Percentiles rank a stretch among this genome's conserved stretches.
These are phyloP conservation scores for Termitomyces sp. DNA, from an alignment of 768 basidiomycete genomes.

Conservation along the genomic window DNA sequence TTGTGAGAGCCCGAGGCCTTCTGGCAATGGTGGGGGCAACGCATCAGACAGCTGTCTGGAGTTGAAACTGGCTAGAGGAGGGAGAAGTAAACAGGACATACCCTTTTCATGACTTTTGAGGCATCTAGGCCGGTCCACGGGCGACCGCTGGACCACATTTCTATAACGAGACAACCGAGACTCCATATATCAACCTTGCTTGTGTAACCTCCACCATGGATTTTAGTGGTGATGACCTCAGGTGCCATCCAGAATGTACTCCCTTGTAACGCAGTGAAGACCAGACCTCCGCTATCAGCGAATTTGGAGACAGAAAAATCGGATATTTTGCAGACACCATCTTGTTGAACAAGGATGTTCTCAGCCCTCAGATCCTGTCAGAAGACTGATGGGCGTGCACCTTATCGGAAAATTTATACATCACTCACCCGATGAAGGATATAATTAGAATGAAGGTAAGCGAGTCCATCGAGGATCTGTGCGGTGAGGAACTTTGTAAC, in stretches of 20 bases:
- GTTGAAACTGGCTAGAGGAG: background rate
- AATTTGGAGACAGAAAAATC: constrained; percentile 96
- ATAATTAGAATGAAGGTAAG: constrained; percentile 85
- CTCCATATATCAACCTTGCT: constrained; percentile 98
- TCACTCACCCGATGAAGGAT: constrained; percentile 81
- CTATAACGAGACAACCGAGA: constrained; percentile 91
- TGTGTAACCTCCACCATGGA: constrained; percentile 71
- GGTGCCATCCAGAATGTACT: constrained; percentile 99
- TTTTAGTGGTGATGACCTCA: constrained; percentile 81
- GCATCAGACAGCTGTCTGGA: constrained; percentile 67
- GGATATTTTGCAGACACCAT: constrained; percentile 92
- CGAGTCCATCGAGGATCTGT: constrained; percentile 87
- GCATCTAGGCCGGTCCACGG: constrained; percentile 90
- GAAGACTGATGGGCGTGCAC: background rate
- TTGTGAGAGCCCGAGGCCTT: constrained; percentile 64
- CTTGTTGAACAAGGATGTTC: constrained; percentile 90
- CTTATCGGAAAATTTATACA: background rate
- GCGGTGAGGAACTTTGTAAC: constrained; percentile 87
- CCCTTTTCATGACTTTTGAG: constrained; percentile 90
- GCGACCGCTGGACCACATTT: constrained; percentile 93
- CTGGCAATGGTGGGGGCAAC: constrained; percentile 82
- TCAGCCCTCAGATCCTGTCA: constrained; percentile 90
- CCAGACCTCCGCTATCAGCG: constrained; percentile 73
- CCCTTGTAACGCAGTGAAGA: constrained; percentile 92
- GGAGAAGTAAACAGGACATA: constrained; percentile 24